Evolutionary conservation across 768 basidiomycete genomes (phyloP), one percentile per base, ranked within the genome.

Genomic region (Lentinula detonsa): DNA sequence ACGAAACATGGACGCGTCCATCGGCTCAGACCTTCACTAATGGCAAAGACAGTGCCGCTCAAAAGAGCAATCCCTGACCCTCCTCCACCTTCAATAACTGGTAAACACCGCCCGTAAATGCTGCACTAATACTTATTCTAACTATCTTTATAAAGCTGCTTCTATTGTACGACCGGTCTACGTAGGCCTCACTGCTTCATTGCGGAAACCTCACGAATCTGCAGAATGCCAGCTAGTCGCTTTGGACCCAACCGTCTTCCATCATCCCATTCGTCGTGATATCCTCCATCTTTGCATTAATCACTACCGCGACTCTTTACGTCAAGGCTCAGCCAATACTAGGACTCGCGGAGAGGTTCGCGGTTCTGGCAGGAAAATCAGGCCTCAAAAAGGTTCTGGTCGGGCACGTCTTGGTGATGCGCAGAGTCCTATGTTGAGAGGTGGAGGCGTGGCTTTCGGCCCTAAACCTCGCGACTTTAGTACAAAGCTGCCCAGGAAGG

Each of bases 381-480:
- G 88, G 42, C 87, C 81, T 5, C 97, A 99, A 72, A 99, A 99
- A 73, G 96, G 96, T 8, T 83, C 85, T 15, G 96, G 97, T 62
- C 80, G 74, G 65, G 97, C 97, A 9, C 92, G 97, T 70, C 76
- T 97, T 9, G 96, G 95, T 51, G 93, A 95, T 66, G 85, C 79
- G 1, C 91, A 93, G 67, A 90, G 85, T 71, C 93, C 93, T 1
- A 91, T 93, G 82, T 82, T 88, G 59, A 81, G 87, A 35, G 96
- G 96, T 37, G 97, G 97, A 74, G 97, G 96, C 66, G 84, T 90
- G 43, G 93, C 93, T 5, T 95, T 94, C 63, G 94, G 94, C 34
- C 93, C 93, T 0, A 89, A 92, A 69, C 92, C 94, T 2, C 84
- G 94, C 53, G 91, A 97, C 71, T 98, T 95, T 73, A 86, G 90